Base-by-base conservation (phyloP, 768 basidiomycete species). In the Tylopilus felleus region DNA sequence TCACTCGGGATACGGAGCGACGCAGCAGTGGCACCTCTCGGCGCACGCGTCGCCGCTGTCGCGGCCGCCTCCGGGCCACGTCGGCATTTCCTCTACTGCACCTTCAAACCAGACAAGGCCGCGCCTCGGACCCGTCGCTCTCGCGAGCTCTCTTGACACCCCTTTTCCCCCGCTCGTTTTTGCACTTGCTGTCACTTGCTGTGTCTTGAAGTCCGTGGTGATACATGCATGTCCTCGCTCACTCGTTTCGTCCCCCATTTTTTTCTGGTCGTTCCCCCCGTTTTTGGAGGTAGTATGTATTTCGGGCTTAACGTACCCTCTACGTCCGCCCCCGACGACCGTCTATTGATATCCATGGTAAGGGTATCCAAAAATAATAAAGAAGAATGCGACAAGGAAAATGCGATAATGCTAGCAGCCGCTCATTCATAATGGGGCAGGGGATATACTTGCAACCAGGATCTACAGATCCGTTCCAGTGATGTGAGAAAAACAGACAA, bases 61-160 rank as follows among this genome's bases (percentile, higher is more conserved):
- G 79, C 84, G 8, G 85, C 83, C 6, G 83, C 80, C 4, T 77
- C 80, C 10, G 90, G 90, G 5, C 88, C 91, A 10, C 80, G 90
- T 13, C 80, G 91, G 7, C 90, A 93, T 69, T 93, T 93, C 69
- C 73, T 93, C 21, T 93, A 87, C 63, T 92, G 91, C 69, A 78
- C 82, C 2, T 73, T 93, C 52, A 88, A 85, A 62, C 75, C 79
- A 6, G 89, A 91, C 60, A 68, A 72, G 25, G 61, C 75, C 0
- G 61, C 33, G 7, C 70, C 72, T 33, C 82, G 82, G 19, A 71
- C 74, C 8, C 74, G 75, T 38, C 74, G 76, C 21, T 79, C 77
- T 4, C 71, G 75, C 41, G 78, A 79, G 38, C 49, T 65, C 25
- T 13, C 43, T 25, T 57, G 44, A 56, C 16, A 1, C 44, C 3